Percentiles rank a stretch among this genome's conserved stretches.
Conservation (phyloP, 495 filamentous ascomycete species). For the Hyaloscypha finlandica region DNA sequence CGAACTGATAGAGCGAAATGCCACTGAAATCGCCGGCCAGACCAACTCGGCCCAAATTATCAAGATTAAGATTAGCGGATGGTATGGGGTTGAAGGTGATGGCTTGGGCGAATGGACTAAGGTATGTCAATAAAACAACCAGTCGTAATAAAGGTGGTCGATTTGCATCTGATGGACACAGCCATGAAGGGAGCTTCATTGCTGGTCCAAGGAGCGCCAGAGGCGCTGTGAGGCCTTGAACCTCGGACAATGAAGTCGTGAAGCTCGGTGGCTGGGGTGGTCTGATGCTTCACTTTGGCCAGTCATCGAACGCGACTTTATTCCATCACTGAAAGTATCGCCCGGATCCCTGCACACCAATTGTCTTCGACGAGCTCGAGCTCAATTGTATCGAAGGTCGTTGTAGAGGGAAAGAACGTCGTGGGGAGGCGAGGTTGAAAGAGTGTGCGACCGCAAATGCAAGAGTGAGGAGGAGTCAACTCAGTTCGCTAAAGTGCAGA, state of each 20-base stretch:
- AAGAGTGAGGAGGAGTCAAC: constrained; percentile 3
- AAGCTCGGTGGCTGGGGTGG: constrained; percentile 20
- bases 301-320: constrained; percentile 23
- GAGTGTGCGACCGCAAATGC: background rate
- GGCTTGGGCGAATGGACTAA: constrained; percentile 52
- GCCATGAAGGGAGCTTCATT: constrained; percentile 32
- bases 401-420: background rate
- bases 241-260: constrained; percentile 2
- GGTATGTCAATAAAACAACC: constrained; percentile 18
- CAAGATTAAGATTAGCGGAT: constrained; percentile 77
- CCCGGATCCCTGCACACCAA: background rate
- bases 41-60: constrained; percentile 78
- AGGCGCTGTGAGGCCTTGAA: background rate
- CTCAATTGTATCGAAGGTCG: background rate
- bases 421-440: constrained; percentile 2
- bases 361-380: background rate
- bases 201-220: constrained; percentile 23
- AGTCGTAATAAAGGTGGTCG: constrained; percentile 18
- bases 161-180: constrained; percentile 24
- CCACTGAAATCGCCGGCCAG: constrained; percentile 89
- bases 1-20: constrained; percentile 85
- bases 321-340: constrained; percentile 20
- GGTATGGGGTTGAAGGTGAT: constrained; percentile 72
- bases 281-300: constrained; percentile 9
- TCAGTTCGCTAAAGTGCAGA: background rate